These are phyloP conservation scores for Lagenaria siceraria DNA, from an alignment of 306 rosid genomes.

Conservation along the genomic window DNA sequence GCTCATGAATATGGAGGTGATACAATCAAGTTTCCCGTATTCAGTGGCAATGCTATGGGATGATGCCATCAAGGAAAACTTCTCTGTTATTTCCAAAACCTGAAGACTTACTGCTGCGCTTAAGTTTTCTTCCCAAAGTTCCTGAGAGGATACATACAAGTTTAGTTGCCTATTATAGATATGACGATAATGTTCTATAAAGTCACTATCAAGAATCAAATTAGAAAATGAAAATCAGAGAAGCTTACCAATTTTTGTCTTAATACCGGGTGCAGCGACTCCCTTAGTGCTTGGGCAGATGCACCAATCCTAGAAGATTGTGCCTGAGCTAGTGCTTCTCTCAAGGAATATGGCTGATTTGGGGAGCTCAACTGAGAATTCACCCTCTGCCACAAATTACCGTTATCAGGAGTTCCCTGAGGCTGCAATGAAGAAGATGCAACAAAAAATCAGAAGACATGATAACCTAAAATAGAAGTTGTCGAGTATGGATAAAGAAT, in stretches of 20 bases:
- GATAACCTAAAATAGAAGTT: not conserved
- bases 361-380: constrained; percentile 96
- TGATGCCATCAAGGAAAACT: constrained; percentile 70
- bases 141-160: constrained; percentile 36
- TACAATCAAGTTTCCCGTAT: constrained; percentile 89
- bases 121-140: constrained; percentile 99
- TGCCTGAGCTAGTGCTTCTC: constrained; percentile 98
- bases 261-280: constrained; percentile 89
- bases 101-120: constrained; percentile 92
- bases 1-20: constrained; percentile 78
- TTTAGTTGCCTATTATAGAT: not conserved
- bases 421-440: constrained; percentile 45
- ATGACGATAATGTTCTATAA: not conserved
- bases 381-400: constrained; percentile 89
- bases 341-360: constrained; percentile 94
- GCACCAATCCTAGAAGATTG: constrained; percentile 99
- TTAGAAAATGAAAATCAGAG: not conserved
- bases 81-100: constrained; percentile 79
- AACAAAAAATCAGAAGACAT: not conserved
- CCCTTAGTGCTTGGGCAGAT: constrained; percentile 94
- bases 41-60: constrained; percentile 82
- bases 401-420: constrained; percentile 94
- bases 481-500: not conserved
- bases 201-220: not conserved
- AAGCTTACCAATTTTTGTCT: constrained; percentile 86